Conservation (phyloP, 306 rosid genomes). For the Trichosanthes truncata region DNA sequence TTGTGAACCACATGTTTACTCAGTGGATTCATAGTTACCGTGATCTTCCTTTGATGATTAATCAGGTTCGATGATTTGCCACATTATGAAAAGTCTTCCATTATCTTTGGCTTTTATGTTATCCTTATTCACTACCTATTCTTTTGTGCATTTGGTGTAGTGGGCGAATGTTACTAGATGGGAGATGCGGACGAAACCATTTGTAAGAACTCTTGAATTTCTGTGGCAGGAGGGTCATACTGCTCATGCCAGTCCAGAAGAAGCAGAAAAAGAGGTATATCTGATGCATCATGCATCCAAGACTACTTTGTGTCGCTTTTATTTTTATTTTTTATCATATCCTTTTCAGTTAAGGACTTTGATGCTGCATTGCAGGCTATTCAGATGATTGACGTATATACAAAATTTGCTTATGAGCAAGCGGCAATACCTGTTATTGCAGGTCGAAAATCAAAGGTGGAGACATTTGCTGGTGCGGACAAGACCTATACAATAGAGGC, state of each 20-base stretch:
- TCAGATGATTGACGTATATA: slow-evolving; percentile 91
- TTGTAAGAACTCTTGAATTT: slow-evolving; percentile 91
- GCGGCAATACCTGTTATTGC: slow-evolving; percentile 90
- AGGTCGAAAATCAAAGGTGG: slow-evolving; percentile 91
- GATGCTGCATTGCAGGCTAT: slow-evolving; percentile 64
- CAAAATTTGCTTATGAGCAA: slow-evolving; percentile 82
- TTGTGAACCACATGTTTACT: slow-evolving; percentile 95
- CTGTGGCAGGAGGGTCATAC: slow-evolving; percentile 99
- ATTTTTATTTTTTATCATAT: not conserved
- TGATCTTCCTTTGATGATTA: slow-evolving; percentile 88
- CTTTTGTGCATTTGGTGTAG: slow-evolving; percentile 31
- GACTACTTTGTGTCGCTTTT: not conserved
- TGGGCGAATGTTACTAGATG: slow-evolving; percentile 99
- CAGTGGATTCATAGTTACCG: slow-evolving; percentile 98
- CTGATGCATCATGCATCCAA: slow-evolving; percentile 3
- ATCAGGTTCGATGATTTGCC: slow-evolving; percentile 47
- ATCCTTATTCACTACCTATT: not conserved
- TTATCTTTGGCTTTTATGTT: not conserved
- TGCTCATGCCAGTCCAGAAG: slow-evolving; percentile 81
- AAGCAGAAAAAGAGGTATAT: slow-evolving; percentile 89
- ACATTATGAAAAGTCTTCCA: not conserved
- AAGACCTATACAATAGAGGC: slow-evolving; percentile 94
- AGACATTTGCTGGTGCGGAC: slow-evolving; percentile 94
- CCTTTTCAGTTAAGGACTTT: slow-evolving; percentile 12
- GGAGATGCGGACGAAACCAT: slow-evolving; percentile 99